phyloP scores from a whole-genome alignment of 768 basidiomycete genomes.

The Hygrocybe coccinea region DNA sequence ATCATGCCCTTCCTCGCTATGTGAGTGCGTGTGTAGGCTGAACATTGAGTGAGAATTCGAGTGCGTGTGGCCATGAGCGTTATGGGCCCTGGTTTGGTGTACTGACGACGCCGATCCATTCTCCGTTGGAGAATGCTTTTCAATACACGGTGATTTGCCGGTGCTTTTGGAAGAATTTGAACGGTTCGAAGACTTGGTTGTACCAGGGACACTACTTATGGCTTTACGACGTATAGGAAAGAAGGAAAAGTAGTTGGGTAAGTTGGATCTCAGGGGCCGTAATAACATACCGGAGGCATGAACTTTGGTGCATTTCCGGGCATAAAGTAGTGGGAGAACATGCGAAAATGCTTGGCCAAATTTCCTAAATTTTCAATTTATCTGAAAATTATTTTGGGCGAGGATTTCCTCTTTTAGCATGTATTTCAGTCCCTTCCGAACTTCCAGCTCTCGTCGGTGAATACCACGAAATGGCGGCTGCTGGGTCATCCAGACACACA shows the following conservation, averaged over 20 bases:
- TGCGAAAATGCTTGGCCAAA: too few species aligned
- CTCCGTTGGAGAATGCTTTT: neutral
- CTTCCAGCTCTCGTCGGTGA: neutral
- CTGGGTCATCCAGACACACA: slow-evolving; percentile 28
- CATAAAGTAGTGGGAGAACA: too few species aligned
- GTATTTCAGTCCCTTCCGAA: too few species aligned
- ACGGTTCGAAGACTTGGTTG: neutral
- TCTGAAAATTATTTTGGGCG: too few species aligned
- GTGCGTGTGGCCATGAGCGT: slow-evolving; percentile 33
- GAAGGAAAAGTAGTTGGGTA: too few species aligned
- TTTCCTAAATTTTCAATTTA: too few species aligned
- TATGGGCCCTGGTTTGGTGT: slow-evolving; percentile 39
- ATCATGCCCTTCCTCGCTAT: slow-evolving; percentile 52
- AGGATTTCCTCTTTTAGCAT: too few species aligned
- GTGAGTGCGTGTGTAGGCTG: slow-evolving; percentile 56
- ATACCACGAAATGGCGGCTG: slow-evolving; percentile 39
- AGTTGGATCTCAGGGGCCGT: too few species aligned
- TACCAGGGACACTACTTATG: too few species aligned
- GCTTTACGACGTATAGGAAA: too few species aligned
- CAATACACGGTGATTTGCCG: neutral
- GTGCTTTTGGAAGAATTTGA: slow-evolving; percentile 1
- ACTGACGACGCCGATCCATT: slow-evolving; percentile 4
- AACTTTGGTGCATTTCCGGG: too few species aligned
- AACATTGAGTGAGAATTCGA: slow-evolving; percentile 61
- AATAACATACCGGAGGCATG: too few species aligned